phyloP scores from a whole-genome alignment of 1,139 yeast species.

The Candida gigantensis region DNA sequence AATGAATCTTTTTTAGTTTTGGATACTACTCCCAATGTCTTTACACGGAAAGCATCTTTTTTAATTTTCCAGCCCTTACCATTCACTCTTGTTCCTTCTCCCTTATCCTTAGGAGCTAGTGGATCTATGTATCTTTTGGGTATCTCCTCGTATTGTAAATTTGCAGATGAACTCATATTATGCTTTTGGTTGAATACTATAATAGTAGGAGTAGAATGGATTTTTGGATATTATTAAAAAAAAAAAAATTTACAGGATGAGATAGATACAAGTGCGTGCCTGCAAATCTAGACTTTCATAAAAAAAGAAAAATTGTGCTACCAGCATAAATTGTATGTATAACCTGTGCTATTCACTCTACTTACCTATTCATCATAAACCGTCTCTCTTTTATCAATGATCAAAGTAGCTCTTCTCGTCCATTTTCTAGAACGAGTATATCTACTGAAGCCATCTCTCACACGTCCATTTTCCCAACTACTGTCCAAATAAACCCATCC shows the following conservation, averaged over 20 bases:
- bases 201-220: no score
- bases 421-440: constrained; percentile 55
- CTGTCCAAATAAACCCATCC: constrained; percentile 60
- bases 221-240: not conserved
- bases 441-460: constrained; percentile 48
- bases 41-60: constrained; percentile 52
- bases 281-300: not conserved
- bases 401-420: constrained; percentile 48
- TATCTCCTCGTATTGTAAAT: constrained; percentile 25
- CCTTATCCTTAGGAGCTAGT: constrained; percentile 26
- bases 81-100: constrained; percentile 49
- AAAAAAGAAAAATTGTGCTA: no score
- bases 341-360: constrained; percentile 1
- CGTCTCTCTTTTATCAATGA: constrained; percentile 42
- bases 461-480: constrained; percentile 47
- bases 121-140: constrained; percentile 34
- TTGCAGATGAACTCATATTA: constrained; percentile 29
- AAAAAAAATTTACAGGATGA: not conserved
- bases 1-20: constrained; percentile 20
- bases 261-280: not conserved
- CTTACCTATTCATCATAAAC: constrained; percentile 22
- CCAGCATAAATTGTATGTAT: no score
- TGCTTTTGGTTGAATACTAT: no score
- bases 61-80: constrained; percentile 61
- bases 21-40: constrained; percentile 26